Conservation (phyloP, 257 asterid species). For the Solanum pimpinellifolium region DNA sequence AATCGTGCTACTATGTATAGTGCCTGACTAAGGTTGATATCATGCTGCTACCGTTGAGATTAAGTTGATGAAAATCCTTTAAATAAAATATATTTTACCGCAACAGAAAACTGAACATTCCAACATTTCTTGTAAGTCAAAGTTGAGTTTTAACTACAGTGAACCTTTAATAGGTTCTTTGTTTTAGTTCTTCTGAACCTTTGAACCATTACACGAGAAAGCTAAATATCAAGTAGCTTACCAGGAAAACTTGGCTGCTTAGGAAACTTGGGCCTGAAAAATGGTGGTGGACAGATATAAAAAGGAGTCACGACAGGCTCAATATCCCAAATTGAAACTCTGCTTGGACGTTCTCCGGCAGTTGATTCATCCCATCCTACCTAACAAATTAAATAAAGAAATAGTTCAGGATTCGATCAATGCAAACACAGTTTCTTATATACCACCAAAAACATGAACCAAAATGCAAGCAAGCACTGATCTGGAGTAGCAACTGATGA, state of each 20-base stretch:
- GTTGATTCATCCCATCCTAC: slow-evolving; percentile 99
- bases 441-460: not conserved
- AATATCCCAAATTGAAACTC: slow-evolving; percentile 89
- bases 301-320: slow-evolving; percentile 94
- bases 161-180: not conserved
- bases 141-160: not conserved
- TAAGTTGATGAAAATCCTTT: not conserved
- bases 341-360: slow-evolving; percentile 88
- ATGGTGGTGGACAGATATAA: slow-evolving; percentile 91
- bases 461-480: not conserved
- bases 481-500: not conserved
- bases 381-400: slow-evolving; percentile 16
- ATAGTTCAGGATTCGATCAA: not conserved
- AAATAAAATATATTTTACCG: not conserved
- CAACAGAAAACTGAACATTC: not conserved
- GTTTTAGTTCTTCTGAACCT: not conserved
- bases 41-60: not conserved
- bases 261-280: slow-evolving; percentile 78
- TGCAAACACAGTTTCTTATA: not conserved
- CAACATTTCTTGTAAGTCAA: not conserved
- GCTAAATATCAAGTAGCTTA: slow-evolving; percentile 5
- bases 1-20: not conserved
- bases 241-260: slow-evolving; percentile 73
- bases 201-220: not conserved
- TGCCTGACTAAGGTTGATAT: not conserved